Conservation (phyloP, 2,329 filamentous ascomycete species). For the Thelonectria blattea region DNA sequence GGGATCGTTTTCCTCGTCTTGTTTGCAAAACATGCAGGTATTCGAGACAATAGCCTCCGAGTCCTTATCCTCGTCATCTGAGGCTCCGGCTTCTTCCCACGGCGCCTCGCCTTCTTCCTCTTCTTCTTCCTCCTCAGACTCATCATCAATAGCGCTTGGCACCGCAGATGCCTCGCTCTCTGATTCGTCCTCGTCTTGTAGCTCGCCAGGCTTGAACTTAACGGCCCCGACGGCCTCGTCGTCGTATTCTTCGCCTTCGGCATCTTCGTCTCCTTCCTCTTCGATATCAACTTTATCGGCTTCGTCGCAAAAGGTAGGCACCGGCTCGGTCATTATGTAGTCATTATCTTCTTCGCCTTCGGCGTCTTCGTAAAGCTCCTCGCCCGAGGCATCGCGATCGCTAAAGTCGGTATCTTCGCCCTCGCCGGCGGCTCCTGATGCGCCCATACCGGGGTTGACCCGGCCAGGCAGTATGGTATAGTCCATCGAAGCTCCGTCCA, state of each 20-base stretch:
- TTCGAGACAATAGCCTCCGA: slow-evolving; percentile 57
- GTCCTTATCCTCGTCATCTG: slow-evolving; percentile 64
- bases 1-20: slow-evolving; percentile 83
- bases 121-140: slow-evolving; percentile 60
- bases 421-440: slow-evolving; percentile 26
- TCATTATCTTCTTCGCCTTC: slow-evolving; percentile 51
- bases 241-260: slow-evolving; percentile 45
- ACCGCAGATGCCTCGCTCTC: slow-evolving; percentile 51
- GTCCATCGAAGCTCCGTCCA: slow-evolving; percentile 36
- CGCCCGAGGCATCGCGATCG: slow-evolving; percentile 50
- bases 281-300: slow-evolving; percentile 44
- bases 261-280: slow-evolving; percentile 41
- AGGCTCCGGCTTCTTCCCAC: slow-evolving; percentile 64
- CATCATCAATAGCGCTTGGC: slow-evolving; percentile 58
- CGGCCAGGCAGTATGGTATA: slow-evolving; percentile 28
- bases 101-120: slow-evolving; percentile 52
- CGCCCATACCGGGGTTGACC: neutral
- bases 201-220: slow-evolving; percentile 60
- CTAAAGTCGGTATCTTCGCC: slow-evolving; percentile 45
- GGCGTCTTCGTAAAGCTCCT: slow-evolving; percentile 51
- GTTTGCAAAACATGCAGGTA: slow-evolving; percentile 74
- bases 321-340: slow-evolving; percentile 37
- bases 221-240: slow-evolving; percentile 64
- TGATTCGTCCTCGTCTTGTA: slow-evolving; percentile 56
- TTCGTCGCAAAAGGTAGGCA: slow-evolving; percentile 13